Base-by-base conservation (phyloP, 2,329 filamentous ascomycete genomes). In the Apiospora hydei region DNA sequence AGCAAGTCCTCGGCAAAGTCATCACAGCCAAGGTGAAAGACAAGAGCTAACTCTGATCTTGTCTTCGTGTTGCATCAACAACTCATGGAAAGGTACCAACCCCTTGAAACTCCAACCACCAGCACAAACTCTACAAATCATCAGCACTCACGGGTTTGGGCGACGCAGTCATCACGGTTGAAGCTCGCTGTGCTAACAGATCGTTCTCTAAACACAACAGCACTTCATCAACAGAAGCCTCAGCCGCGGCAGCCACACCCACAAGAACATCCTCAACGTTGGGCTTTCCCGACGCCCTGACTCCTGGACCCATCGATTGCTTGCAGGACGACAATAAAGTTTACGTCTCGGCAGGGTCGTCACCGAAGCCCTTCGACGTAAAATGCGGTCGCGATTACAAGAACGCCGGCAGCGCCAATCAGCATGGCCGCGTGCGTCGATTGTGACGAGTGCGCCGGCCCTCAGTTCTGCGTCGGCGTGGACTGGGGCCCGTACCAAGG, bases 301-400 rank as follows among this genome's bases (percentile, higher is more conserved):
- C 71, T 4, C 18, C 49, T 14, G 72, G 70, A 1, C 73, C 75
- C 24, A 71, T 76, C 13, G 34, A 44, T 21, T 76, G 75, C 61
- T 75, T 75, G n/a, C 70, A 73, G 30, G 71, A 76, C 70, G 76
- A 77, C 70, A 71, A 73, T 49, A 76, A 72, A 16, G 76, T 76
- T 38, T 76, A 77, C 70, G 57, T 77, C 0, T 67, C 53, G 34
- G 14, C 10, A 64, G 34, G 71, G 69, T n/a, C 46, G 8, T n/a
- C 10, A 8, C 21, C 6, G 10, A 76, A 74, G 72, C 71, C 76
- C 41, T 77, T 76, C 71, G 75, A 76, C 67, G 34, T 76, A 10
- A 72, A 76, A 73, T 77, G 76, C 71, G 76, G 75, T 14, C 73
- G 69, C 18, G 75, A 77, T 57, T 77, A 77, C 71, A 76, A 69